Evolutionary conservation across 805 yeast genomes (phyloP).

Genomic region (Candida nanaspora): DNA sequence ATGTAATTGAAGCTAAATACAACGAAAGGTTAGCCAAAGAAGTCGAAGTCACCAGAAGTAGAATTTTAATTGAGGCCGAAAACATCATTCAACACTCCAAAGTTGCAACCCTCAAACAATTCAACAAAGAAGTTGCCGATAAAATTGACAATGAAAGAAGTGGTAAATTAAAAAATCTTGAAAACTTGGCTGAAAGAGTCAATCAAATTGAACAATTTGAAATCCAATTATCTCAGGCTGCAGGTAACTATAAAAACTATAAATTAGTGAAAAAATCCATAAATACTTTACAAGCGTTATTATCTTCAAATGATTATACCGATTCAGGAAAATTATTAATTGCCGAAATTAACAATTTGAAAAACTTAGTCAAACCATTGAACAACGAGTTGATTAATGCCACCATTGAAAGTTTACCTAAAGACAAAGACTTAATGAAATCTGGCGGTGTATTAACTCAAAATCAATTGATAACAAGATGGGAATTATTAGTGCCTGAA

Average conservation of each 20-base stretch:
- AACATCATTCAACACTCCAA: slow-evolving; percentile 65
- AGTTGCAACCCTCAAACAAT: slow-evolving; percentile 60
- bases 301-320: slow-evolving; percentile 29
- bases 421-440: slow-evolving; percentile 27
- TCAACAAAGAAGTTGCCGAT: slow-evolving; percentile 48
- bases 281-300: slow-evolving; percentile 31
- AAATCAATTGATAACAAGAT: slow-evolving; percentile 71
- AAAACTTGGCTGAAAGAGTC: slow-evolving; percentile 48
- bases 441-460: slow-evolving; percentile 62
- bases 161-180: slow-evolving; percentile 67
- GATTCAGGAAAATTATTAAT: slow-evolving; percentile 43
- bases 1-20: slow-evolving; percentile 52
- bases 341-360: slow-evolving; percentile 28
- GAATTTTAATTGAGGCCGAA: slow-evolving; percentile 62
- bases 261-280: slow-evolving; percentile 39
- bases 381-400: slow-evolving; percentile 27
- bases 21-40: slow-evolving; percentile 52
- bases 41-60: slow-evolving; percentile 57
- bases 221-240: slow-evolving; percentile 31
- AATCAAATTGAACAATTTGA: slow-evolving; percentile 50
- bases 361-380: slow-evolving; percentile 29
- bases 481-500: slow-evolving; percentile 77
- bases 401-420: slow-evolving; percentile 41
- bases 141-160: slow-evolving; percentile 69
- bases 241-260: slow-evolving; percentile 30